A percentile compares a stretch with the other conserved stretches of the same genome.
phyloP scores from a whole-genome alignment of 805 yeast species.

The Kluyveromyces aestuarii region DNA sequence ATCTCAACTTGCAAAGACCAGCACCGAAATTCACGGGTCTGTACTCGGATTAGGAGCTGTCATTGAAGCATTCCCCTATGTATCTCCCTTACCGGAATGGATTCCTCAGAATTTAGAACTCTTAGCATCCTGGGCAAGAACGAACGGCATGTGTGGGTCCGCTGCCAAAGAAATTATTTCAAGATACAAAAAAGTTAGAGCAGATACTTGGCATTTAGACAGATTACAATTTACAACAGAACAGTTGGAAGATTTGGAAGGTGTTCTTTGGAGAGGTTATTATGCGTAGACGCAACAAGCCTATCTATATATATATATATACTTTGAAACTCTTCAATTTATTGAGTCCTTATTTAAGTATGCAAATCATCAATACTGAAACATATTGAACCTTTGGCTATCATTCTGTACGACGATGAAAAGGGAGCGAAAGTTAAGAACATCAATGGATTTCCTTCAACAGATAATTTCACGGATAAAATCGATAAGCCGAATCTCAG shows the following conservation, averaged over 20 bases:
- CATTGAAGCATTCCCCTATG: constrained; percentile 81
- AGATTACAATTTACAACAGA: constrained; percentile 61
- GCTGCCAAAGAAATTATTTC: constrained; percentile 76
- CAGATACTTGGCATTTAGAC: constrained; percentile 95
- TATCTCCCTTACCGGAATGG: constrained; percentile 89
- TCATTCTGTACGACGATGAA: not conserved
- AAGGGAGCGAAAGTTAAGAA: not conserved
- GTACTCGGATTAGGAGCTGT: constrained; percentile 83
- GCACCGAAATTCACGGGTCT: constrained; percentile 64
- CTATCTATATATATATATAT: not conserved
- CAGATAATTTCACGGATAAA: too few species aligned
- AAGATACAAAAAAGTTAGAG: constrained; percentile 81
- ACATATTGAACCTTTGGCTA: not conserved
- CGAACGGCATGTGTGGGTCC: constrained; percentile 71
- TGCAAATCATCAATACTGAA: too few species aligned
- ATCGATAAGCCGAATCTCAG: too few species aligned
- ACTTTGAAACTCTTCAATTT: not conserved
- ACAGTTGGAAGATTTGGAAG: constrained; percentile 85
- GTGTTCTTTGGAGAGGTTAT: constrained; percentile 87
- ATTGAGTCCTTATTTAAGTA: too few species aligned
- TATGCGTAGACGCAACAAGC: constrained; percentile 43
- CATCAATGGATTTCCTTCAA: too few species aligned
- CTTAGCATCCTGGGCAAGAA: constrained; percentile 62
- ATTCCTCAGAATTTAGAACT: constrained; percentile 63
- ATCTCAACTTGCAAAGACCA: constrained; percentile 31